A percentile compares a stretch with the other conserved stretches of the same genome.
Conservation (phyloP, 1,284 basidiomycete species). For the Rhodotorula sp. region DNA sequence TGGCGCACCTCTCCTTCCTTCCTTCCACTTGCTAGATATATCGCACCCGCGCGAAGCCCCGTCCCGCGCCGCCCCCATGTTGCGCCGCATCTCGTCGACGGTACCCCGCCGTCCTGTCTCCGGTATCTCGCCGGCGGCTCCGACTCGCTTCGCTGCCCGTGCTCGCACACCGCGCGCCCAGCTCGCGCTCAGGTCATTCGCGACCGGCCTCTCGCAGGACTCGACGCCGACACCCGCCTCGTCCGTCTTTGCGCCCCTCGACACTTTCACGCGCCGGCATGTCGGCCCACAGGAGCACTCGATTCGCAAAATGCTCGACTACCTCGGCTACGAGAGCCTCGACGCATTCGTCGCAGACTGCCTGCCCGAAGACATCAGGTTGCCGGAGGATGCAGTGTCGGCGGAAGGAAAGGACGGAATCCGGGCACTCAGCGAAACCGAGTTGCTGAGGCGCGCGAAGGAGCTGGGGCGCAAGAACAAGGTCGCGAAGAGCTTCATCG, state of each 20-base stretch:
- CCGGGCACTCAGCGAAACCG: conserved; percentile 75
- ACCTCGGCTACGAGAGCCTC: conserved; percentile 78
- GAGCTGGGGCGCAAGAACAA: conserved; percentile 75
- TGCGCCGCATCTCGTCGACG: not conserved
- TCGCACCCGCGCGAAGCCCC: not conserved
- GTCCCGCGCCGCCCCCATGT: not conserved
- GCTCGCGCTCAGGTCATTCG: conserved; percentile 4
- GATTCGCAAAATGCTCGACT: conserved; percentile 70
- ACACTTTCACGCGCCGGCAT: conserved; percentile 83
- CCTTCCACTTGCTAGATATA: not conserved
- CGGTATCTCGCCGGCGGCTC: not conserved
- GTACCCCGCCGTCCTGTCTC: too few relatives aligned
- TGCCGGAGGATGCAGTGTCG: conserved; percentile 62
- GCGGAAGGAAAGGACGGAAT: conserved; percentile 59
- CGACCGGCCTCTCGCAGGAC: conserved; percentile 29
- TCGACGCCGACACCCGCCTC: conserved; percentile 43
- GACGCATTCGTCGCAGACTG: conserved; percentile 78
- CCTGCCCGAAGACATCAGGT: conserved; percentile 74
- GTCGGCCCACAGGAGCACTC: conserved; percentile 80
- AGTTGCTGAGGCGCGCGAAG: conserved; percentile 73
- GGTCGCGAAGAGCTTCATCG: conserved; percentile 87
- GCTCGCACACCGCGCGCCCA: not conserved
- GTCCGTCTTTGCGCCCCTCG: conserved; percentile 64
- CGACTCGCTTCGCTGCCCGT: not conserved
- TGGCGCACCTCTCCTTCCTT: not conserved